Percentiles rank a stretch among this genome's conserved stretches.
phyloP scores from a whole-genome alignment of 768 basidiomycete species.

The Termitomyces sp. region DNA sequence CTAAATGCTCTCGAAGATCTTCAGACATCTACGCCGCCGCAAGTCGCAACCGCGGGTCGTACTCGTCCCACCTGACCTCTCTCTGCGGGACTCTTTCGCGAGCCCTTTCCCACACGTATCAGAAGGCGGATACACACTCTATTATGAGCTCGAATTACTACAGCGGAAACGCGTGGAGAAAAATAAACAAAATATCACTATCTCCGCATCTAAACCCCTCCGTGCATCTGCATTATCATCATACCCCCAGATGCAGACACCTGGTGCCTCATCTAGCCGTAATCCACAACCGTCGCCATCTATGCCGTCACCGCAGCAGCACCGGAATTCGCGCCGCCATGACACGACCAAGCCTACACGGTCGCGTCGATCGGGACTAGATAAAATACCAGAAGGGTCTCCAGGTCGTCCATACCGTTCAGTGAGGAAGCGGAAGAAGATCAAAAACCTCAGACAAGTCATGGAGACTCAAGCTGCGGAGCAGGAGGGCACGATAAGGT shows the following conservation, averaged over 20 bases:
- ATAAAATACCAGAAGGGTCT: slow-evolving; percentile 1
- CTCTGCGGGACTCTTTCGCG: slow-evolving; percentile 34
- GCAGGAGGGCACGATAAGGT: background rate
- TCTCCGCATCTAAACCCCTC: slow-evolving; percentile 10
- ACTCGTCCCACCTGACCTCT: slow-evolving; percentile 33
- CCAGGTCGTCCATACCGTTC: slow-evolving; percentile 3
- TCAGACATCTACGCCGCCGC: slow-evolving; percentile 22
- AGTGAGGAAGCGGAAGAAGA: slow-evolving; percentile 12
- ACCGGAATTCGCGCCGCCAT: background rate
- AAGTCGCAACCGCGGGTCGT: slow-evolving; percentile 12
- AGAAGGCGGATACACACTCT: slow-evolving; percentile 40
- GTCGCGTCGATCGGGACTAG: background rate
- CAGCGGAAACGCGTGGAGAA: slow-evolving; percentile 15
- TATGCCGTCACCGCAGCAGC: slow-evolving; percentile 13
- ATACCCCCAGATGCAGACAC: slow-evolving; percentile 14
- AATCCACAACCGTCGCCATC: slow-evolving; percentile 22
- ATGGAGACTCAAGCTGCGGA: slow-evolving; percentile 3
- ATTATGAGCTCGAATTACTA: slow-evolving; percentile 30
- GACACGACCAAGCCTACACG: slow-evolving; percentile 2
- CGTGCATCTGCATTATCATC: slow-evolving; percentile 8
- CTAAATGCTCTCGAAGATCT: slow-evolving; percentile 31
- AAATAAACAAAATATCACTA: slow-evolving; percentile 3
- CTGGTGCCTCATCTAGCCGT: slow-evolving; percentile 17
- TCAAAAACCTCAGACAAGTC: background rate
- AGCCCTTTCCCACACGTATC: slow-evolving; percentile 40